Base-by-base conservation (phyloP, 768 basidiomycete genomes). In the Mycena capillaripes region DNA sequence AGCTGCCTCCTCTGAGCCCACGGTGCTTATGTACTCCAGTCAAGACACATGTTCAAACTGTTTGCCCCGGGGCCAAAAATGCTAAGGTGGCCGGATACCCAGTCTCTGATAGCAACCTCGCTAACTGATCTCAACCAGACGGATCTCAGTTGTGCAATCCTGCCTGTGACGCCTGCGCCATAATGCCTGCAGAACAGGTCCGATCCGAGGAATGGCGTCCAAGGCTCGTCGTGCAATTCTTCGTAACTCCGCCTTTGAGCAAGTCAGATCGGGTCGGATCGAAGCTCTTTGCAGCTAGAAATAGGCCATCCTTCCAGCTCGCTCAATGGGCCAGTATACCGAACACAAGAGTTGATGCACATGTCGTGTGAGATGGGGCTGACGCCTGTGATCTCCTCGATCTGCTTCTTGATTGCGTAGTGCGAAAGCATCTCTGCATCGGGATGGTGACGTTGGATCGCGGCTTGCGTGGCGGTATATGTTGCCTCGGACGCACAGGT, bases 151-250 rank as follows among this genome's bases (percentile, higher is more conserved):
- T 0, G 70, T 75, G 5, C 59, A 19, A 46, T 69, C 7, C 25
- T 67, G 56, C 2, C 76, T 60, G 59, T 82, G 80, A 1, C 63
- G 19, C 77, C 46, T 72, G 0, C 76, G 42, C 66, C 80, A 78
- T 0, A 79, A 71, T 7, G 83, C 81, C 55, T 86, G 86, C 2
- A 85, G 66, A 32, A 83, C 81, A 0, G 83, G 83, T 21, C 83
- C 84, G 48, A 86, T 23, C n/a, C n/a, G n/a, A 1, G 80, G 84
- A 17, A 87, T 80, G 0, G 84, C 86, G 0, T 69, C 65, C 56
- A 85, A 85, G 19, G 79, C 60, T 27, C 80, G 68, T 0, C 62
- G 70, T 2, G 82, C 65, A 0, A 77, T 69, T 40, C n/a, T 78
- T 81, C 4, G 57, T 36, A 0, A 23, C n/a, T 0, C 70, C 60